A percentile compares a stretch with the other conserved stretches of the same genome.
phyloP scores from a whole-genome alignment of 495 filamentous ascomycete species.

The Xylaria curta region DNA sequence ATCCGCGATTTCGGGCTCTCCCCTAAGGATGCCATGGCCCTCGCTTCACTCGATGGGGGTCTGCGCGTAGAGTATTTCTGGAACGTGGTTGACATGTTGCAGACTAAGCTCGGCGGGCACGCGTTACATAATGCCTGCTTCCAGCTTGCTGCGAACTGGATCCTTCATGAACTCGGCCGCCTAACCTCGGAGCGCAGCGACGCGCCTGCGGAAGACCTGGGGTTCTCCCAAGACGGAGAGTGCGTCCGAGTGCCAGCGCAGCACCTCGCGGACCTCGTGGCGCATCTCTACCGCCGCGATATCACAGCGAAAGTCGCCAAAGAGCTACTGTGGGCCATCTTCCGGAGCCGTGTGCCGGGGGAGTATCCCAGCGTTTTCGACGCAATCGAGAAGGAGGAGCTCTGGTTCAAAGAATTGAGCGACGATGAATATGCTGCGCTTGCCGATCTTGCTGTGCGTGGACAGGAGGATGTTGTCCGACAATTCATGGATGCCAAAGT shows the following conservation, averaged over 20 bases:
- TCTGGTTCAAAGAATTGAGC: constrained; percentile 69
- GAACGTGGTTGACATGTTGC: constrained; percentile 67
- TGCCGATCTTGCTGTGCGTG: constrained; percentile 56
- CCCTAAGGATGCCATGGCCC: constrained; percentile 84
- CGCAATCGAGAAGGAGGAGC: constrained; percentile 68
- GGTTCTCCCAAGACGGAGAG: constrained; percentile 48
- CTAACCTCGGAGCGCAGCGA: constrained; percentile 53
- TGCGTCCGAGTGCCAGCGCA: constrained; percentile 60
- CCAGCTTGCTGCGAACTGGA: constrained; percentile 67
- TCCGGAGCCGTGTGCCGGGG: constrained; percentile 45
- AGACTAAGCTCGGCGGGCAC: constrained; percentile 45
- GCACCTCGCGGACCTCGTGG: constrained; percentile 71
- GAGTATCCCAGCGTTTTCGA: constrained; percentile 59
- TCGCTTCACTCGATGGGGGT: constrained; percentile 79
- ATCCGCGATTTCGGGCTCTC: constrained; percentile 66
- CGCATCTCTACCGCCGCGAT: constrained; percentile 63
- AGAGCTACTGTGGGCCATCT: constrained; percentile 68
- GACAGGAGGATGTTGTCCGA: constrained; percentile 65
- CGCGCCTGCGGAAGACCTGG: constrained; percentile 43
- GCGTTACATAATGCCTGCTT: constrained; percentile 27
- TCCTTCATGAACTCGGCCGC: constrained; percentile 88
- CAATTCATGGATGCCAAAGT: constrained; percentile 71
- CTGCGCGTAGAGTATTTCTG: constrained; percentile 83
- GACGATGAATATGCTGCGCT: constrained; percentile 65
- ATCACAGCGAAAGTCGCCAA: constrained; percentile 84